These are phyloP conservation scores for Mortierella antarctica DNA, from an alignment of 192 early-diverging fungal species.

Conservation along the genomic window DNA sequence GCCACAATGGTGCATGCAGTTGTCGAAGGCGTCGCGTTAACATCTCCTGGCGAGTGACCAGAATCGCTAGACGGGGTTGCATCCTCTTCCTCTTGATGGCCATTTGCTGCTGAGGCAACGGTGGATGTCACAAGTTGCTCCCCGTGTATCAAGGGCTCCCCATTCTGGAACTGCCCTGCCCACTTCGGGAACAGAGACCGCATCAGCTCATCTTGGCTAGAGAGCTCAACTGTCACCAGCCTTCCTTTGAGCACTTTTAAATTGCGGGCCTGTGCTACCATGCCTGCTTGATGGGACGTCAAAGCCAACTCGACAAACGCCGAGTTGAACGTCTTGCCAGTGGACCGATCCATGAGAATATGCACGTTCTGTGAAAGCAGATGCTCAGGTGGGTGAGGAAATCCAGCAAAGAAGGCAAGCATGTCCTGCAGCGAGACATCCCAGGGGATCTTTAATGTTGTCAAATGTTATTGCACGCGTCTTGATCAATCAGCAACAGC, in stretches of 20 bases:
- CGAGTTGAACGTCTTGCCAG: constrained; percentile 79
- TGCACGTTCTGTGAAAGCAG: constrained; percentile 63
- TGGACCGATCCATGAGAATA: constrained; percentile 61
- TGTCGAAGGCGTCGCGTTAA: constrained; percentile 4
- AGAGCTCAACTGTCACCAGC: constrained; percentile 60
- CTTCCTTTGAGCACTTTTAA: constrained; percentile 72
- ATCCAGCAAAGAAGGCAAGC: constrained; percentile 53
- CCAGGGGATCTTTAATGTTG: constrained; percentile 62
- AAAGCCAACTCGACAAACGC: constrained; percentile 72
- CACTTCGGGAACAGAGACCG: constrained; percentile 67
- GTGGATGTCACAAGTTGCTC: neutral
- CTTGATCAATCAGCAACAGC: neutral
- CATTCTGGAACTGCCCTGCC: constrained; percentile 61
- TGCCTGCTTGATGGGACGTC: constrained; percentile 60
- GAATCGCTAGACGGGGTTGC: constrained; percentile 17
- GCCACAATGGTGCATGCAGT: neutral
- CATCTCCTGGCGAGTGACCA: constrained; percentile 6
- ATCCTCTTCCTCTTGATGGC: neutral
- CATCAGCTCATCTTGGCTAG: constrained; percentile 68
- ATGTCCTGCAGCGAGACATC: constrained; percentile 68
- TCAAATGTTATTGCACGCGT: too few species aligned
- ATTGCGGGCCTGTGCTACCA: constrained; percentile 65
- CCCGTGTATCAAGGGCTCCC: constrained; percentile 53
- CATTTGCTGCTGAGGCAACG: neutral
- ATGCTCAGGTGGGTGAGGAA: constrained; percentile 54